phyloP scores from a whole-genome alignment of 73 alveolate genomes.

The Tetrahymena borealis region DNA sequence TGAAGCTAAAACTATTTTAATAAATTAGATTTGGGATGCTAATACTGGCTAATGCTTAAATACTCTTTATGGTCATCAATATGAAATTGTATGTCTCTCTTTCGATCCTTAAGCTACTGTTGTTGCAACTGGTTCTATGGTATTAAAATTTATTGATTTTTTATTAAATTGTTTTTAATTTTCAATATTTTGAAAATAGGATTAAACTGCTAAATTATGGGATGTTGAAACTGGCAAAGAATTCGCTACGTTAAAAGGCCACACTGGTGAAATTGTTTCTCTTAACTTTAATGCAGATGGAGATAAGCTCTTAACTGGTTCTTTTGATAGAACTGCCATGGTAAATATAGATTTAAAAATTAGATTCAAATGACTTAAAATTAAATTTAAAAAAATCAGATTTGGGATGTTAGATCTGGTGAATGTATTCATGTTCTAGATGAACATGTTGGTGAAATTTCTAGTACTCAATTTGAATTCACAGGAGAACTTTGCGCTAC shows the following conservation, averaged over 20 bases:
- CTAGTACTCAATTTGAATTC: conserved; percentile 95
- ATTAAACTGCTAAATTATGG: conserved; percentile 93
- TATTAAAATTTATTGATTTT: not conserved
- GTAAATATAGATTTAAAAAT: not conserved
- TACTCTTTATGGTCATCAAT: conserved; percentile 95
- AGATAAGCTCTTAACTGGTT: conserved; percentile 96
- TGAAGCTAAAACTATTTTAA: conserved; percentile 33
- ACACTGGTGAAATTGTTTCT: conserved; percentile 97
- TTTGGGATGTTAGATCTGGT: conserved; percentile 99
- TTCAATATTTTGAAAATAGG: conserved; percentile 13
- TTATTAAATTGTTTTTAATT: not conserved
- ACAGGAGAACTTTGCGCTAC: conserved; percentile 95
- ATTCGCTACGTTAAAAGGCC: conserved; percentile 83
- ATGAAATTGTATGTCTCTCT: conserved; percentile 97
- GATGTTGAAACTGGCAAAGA: conserved; percentile 93
- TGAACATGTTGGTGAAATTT: conserved; percentile 95
- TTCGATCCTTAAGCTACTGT: conserved; percentile 95
- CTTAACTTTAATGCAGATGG: conserved; percentile 99
- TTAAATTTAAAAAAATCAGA: conserved; percentile 38
- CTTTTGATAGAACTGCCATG: conserved; percentile 98
- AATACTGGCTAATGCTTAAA: conserved; percentile 94
- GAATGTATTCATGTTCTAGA: conserved; percentile 87
- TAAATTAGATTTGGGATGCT: conserved; percentile 93
- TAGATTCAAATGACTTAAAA: not conserved
- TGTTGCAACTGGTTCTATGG: conserved; percentile 93